A percentile compares a stretch with the other conserved stretches of the same genome.
Evolutionary conservation across 1,139 yeast genomes (phyloP).

Genomic region (Yamadazyma membranifaciens): DNA sequence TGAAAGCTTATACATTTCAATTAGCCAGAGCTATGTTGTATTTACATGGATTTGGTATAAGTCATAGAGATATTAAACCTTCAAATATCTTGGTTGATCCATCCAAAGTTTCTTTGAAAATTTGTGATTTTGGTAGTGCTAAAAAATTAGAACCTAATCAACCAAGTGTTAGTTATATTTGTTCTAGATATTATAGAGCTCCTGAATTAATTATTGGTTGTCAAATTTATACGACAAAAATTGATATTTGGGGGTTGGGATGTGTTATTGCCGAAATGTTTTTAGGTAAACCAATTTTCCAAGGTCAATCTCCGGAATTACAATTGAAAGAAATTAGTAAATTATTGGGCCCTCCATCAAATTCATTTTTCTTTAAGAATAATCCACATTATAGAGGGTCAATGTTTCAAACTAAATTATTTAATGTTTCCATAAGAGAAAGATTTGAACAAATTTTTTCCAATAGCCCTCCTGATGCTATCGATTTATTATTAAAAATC

Average conservation of each 20-base stretch:
- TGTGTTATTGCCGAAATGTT: conserved; percentile 86
- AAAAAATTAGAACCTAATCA: conserved; percentile 85
- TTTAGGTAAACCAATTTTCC: conserved; percentile 77
- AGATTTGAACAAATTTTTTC: conserved; percentile 70
- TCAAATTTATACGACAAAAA: conserved; percentile 70
- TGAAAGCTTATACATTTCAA: conserved; percentile 78
- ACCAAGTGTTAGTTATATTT: conserved; percentile 93
- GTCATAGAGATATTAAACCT: conserved; percentile 89
- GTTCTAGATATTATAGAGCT: conserved; percentile 95
- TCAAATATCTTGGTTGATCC: conserved; percentile 92
- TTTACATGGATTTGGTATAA: conserved; percentile 73
- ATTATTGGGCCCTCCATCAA: conserved; percentile 73
- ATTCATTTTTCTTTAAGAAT: conserved; percentile 68
- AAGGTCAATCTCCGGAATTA: conserved; percentile 71
- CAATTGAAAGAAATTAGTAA: conserved; percentile 78
- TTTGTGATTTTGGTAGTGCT: conserved; percentile 99
- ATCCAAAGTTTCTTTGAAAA: conserved; percentile 73
- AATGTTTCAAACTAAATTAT: conserved; percentile 65
- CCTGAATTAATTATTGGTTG: conserved; percentile 84
- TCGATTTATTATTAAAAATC: conserved; percentile 66
- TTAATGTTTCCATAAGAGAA: conserved; percentile 57
- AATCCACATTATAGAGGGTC: conserved; percentile 77
- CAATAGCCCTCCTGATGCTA: conserved; percentile 67
- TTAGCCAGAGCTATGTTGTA: conserved; percentile 80
- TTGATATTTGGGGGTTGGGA: conserved; percentile 85